Evolutionary conservation across 139 green algal genomes (phyloP).

Genomic region (Edaphochlamys debaryana): DNA sequence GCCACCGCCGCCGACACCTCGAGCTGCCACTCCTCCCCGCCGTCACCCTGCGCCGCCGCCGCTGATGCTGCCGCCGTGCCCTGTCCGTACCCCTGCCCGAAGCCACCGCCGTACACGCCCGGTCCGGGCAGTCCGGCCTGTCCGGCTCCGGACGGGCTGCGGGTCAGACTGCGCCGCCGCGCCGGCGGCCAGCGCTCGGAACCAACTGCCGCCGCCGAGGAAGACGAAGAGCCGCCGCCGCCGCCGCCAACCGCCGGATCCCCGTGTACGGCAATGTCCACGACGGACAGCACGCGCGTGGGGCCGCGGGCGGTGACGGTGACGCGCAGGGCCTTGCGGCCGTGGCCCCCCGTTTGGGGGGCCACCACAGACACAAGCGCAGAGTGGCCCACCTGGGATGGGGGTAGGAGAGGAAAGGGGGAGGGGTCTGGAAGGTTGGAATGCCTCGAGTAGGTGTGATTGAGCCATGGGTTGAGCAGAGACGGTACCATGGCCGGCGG

Average conservation of each 20-base stretch:
- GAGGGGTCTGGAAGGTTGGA: too few relatives aligned
- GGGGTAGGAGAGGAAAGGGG: too few relatives aligned
- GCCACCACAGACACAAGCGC: slow-evolving; percentile 12
- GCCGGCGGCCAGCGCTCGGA: not conserved
- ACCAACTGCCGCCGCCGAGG: not conserved
- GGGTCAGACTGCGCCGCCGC: too few relatives aligned
- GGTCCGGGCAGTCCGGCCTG: too few relatives aligned
- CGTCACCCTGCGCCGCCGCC: not conserved
- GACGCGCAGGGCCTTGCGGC: slow-evolving; percentile 49
- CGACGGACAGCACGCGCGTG: slow-evolving; percentile 73
- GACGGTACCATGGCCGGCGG: too few relatives aligned
- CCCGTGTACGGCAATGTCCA: slow-evolving; percentile 60
- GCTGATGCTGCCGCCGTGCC: too few relatives aligned
- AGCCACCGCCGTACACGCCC: not conserved
- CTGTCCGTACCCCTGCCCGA: not conserved
- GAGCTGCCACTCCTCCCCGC: not conserved
- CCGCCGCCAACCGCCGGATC: too few relatives aligned
- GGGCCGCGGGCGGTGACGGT: slow-evolving; percentile 73
- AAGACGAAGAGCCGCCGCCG: too few relatives aligned
- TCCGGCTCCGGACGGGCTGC: not conserved
- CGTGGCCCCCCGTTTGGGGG: not conserved
- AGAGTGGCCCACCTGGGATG: not conserved
- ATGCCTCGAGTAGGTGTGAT: too few relatives aligned
- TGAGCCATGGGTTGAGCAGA: too few relatives aligned
- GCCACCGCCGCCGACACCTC: slow-evolving; percentile 27